Conservation (phyloP, 495 filamentous ascomycete genomes). For the Daldinia bambusicola region DNA sequence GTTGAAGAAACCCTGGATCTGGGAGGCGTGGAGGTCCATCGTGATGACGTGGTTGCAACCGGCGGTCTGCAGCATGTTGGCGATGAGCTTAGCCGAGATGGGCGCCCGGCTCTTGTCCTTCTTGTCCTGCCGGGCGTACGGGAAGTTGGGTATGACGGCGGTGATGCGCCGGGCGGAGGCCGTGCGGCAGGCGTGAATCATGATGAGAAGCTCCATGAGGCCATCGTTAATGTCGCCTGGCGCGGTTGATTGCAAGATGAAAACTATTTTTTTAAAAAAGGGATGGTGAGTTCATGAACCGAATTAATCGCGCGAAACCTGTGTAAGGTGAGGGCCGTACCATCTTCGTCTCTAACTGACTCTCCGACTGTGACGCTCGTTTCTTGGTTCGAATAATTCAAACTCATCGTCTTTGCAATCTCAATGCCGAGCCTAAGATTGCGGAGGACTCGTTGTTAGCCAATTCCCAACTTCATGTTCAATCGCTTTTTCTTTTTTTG, state of each 20-base stretch:
- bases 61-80: constrained; percentile 97
- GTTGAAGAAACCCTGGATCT: constrained; percentile 96
- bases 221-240: constrained; percentile 99
- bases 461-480: constrained; percentile 12
- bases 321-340: constrained; percentile 58
- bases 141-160: constrained; percentile 94
- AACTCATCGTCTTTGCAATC: constrained; percentile 88
- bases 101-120: constrained; percentile 94
- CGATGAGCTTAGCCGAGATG: constrained; percentile 91
- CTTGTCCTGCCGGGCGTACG: constrained; percentile 99
- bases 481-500: constrained; percentile 2
- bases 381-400: constrained; percentile 98
- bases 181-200: constrained; percentile 98
- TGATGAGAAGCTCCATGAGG: constrained; percentile 97
- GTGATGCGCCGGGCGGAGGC: constrained; percentile 95
- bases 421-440: constrained; percentile 84
- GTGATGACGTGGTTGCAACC: constrained; percentile 89
- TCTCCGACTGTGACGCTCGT: constrained; percentile 97
- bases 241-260: constrained; percentile 94
- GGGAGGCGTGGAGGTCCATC: constrained; percentile 83
- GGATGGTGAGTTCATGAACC: constrained; percentile 22
- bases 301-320: constrained; percentile 11
- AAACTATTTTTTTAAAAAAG: too few species aligned
- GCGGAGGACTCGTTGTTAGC: constrained; percentile 40
- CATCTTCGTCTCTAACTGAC: constrained; percentile 94